phyloP scores from a whole-genome alignment of 768 basidiomycete species.

The Xerocomellus intermedius region DNA sequence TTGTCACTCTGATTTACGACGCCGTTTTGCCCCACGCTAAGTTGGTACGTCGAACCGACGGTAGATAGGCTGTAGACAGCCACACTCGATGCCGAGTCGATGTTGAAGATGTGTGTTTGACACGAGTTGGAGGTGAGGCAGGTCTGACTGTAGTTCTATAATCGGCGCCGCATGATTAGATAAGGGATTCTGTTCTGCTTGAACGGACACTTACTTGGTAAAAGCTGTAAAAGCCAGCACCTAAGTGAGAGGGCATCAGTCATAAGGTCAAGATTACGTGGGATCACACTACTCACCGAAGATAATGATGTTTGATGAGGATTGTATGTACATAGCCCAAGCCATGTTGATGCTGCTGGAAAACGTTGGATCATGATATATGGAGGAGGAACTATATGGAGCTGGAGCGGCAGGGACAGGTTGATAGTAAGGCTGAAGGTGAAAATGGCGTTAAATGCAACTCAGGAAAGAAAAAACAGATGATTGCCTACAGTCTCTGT shows the following conservation, averaged over 20 bases:
- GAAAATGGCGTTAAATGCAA: not conserved
- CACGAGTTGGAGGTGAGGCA: slow-evolving; percentile 38
- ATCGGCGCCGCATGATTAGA: not conserved
- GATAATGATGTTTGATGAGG: slow-evolving; percentile 41
- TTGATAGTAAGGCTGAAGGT: slow-evolving; percentile 46
- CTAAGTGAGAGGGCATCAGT: slow-evolving; percentile 24
- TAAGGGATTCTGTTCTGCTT: too few species aligned
- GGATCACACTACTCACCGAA: slow-evolving; percentile 33
- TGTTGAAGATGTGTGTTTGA: slow-evolving; percentile 42
- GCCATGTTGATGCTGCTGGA: not conserved
- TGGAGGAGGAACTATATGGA: slow-evolving; percentile 37
- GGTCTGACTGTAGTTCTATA: slow-evolving; percentile 37
- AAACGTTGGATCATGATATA: slow-evolving; percentile 41
- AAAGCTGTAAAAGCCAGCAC: slow-evolving; percentile 51
- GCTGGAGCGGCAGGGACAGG: slow-evolving; percentile 42
- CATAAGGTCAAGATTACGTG: slow-evolving; percentile 31
- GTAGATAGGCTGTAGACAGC: slow-evolving; percentile 46
- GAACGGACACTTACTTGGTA: slow-evolving; percentile 33
- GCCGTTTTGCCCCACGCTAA: slow-evolving; percentile 36
- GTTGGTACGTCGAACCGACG: slow-evolving; percentile 39
- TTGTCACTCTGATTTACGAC: slow-evolving; percentile 37
- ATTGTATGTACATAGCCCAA: slow-evolving; percentile 23
- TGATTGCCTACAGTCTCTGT: slow-evolving; percentile 43
- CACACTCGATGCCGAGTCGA: slow-evolving; percentile 40
- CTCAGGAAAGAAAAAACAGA: not conserved